Evolutionary conservation across 495 filamentous ascomycete species (phyloP).

Genomic region (Lepraria neglecta): DNA sequence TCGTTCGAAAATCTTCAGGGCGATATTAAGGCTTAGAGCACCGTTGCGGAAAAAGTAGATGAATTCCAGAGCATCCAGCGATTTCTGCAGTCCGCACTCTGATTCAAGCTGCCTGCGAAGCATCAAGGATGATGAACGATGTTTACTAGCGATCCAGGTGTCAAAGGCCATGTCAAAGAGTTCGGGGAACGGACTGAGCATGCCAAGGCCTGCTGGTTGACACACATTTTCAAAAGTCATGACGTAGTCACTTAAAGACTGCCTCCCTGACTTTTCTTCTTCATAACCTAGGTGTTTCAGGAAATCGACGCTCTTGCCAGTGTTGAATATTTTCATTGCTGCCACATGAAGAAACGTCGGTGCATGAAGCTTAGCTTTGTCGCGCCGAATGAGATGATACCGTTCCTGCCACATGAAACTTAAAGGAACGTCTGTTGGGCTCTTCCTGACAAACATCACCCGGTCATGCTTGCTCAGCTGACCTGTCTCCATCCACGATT

Average conservation of each 20-base stretch:
- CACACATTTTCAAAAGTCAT: constrained; percentile 34
- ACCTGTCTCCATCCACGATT: constrained; percentile 80
- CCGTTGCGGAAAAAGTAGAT: constrained; percentile 73
- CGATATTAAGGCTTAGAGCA: constrained; percentile 53
- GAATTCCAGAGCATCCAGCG: constrained; percentile 60
- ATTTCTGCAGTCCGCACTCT: constrained; percentile 58
- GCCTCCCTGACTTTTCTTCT: constrained; percentile 2
- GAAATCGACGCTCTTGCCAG: constrained; percentile 83
- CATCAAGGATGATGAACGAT: constrained; percentile 57
- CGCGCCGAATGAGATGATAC: constrained; percentile 55
- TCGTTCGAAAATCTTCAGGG: constrained; percentile 66
- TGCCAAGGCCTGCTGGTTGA: constrained; percentile 16
- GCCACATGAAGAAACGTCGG: constrained; percentile 68
- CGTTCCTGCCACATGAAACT: constrained; percentile 69
- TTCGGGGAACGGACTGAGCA: constrained; percentile 66
- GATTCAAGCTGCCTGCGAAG: constrained; percentile 61
- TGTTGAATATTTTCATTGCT: constrained; percentile 66
- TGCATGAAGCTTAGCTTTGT: constrained; percentile 51
- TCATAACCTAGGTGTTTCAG: constrained; percentile 51
- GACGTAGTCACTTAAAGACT: constrained; percentile 13
- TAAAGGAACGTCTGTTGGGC: constrained; percentile 50
- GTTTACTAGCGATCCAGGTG: constrained; percentile 63
- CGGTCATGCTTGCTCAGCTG: constrained; percentile 55
- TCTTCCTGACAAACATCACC: constrained; percentile 67
- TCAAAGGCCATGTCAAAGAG: constrained; percentile 64